A percentile compares a stretch with the other conserved stretches of the same genome.
Evolutionary conservation across 306 rosid species (phyloP).

Genomic region (Trifolium repens): DNA sequence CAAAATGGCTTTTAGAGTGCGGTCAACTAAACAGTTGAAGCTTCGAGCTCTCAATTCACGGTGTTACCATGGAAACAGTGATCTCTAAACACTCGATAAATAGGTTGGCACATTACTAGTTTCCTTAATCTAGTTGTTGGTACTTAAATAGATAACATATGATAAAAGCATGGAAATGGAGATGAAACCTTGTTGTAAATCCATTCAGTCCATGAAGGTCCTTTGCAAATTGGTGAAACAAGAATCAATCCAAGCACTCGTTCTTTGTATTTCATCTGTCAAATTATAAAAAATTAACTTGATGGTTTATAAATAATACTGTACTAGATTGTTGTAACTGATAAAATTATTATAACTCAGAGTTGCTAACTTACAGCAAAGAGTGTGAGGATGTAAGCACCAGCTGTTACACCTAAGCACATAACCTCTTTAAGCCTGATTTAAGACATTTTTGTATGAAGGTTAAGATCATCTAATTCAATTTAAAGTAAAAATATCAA

Average conservation of each 20-base stretch:
- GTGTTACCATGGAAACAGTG: neutral
- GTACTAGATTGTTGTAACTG: conserved; percentile 14
- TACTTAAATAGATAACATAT: conserved; percentile 25
- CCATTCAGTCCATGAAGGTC: conserved; percentile 93
- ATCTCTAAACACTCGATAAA: neutral
- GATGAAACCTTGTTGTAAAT: conserved; percentile 75
- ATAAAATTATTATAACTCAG: conserved; percentile 1
- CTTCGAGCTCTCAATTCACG: neutral
- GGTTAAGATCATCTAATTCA: conserved; percentile 27
- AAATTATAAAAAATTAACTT: conserved; percentile 19
- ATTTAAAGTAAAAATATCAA: conserved; percentile 24
- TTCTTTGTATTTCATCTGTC: conserved; percentile 76
- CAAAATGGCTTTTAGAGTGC: neutral
- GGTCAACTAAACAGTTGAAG: neutral
- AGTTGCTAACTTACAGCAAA: conserved; percentile 70
- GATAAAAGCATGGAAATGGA: conserved; percentile 28
- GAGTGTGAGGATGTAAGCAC: conserved; percentile 81
- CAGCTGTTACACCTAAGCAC: conserved; percentile 90
- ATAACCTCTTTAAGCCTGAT: conserved; percentile 78
- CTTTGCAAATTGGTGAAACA: conserved; percentile 80
- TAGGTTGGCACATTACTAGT: conserved; percentile 3
- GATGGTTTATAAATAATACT: conserved; percentile 12
- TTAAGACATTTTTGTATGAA: conserved; percentile 30
- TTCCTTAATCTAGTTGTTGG: conserved; percentile 27
- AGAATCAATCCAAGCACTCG: conserved; percentile 85